Conservation (phyloP, 208 protist species). For the Crithidia brevicula region DNA sequence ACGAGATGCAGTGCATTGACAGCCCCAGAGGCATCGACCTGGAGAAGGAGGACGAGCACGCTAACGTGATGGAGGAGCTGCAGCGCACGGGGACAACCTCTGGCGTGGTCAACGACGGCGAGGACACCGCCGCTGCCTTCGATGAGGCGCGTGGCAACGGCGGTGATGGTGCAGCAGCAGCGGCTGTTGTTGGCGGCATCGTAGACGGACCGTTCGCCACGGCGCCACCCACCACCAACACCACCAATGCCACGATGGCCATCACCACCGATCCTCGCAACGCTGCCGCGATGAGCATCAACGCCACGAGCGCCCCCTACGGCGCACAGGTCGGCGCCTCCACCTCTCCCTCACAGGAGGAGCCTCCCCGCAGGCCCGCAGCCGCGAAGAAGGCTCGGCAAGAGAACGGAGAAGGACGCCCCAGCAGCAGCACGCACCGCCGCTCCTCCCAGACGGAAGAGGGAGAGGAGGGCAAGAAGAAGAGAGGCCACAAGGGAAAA, state of each 20-base stretch:
- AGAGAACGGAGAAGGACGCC: neutral
- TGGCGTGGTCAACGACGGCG: constrained; percentile 22
- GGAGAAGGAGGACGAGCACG: constrained; percentile 37
- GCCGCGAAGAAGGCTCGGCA: too few relatives aligned
- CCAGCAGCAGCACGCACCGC: neutral
- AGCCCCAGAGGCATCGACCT: constrained; percentile 47
- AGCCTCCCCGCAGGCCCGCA: too few relatives aligned
- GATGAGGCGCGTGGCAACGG: neutral
- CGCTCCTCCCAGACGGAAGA: constrained; percentile 1
- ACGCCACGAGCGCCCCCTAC: too few relatives aligned
- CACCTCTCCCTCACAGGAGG: too few relatives aligned
- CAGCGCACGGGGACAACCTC: constrained; percentile 15
- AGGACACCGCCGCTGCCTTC: constrained; percentile 10
- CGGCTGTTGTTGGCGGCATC: too few relatives aligned
- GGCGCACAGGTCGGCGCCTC: too few relatives aligned
- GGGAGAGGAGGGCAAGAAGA: constrained; percentile 2
- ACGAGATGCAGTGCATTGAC: constrained; percentile 38
- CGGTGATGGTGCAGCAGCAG: neutral
- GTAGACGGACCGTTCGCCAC: neutral
- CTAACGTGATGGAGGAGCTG: constrained; percentile 31
- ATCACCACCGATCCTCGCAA: too few relatives aligned
- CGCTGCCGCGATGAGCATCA: too few relatives aligned
- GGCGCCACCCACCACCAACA: neutral
- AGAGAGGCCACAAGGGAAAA: neutral
- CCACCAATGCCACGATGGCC: too few relatives aligned